Evolutionary conservation across 495 filamentous ascomycete genomes (phyloP).

Genomic region (Aspergillus panamensis): DNA sequence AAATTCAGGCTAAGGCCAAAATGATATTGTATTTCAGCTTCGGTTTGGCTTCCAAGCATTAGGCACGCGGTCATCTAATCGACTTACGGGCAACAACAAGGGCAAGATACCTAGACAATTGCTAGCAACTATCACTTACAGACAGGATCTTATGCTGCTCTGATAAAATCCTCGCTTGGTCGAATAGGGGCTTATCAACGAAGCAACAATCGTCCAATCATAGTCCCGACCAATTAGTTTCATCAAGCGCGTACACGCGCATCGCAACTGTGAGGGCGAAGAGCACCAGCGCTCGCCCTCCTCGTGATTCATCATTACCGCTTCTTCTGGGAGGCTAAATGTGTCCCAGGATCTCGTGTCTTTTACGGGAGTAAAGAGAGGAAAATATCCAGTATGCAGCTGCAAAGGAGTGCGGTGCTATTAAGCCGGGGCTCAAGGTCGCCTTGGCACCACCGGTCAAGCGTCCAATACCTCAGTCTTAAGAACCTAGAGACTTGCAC

Average conservation of each 20-base stretch:
- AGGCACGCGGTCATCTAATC: neutral
- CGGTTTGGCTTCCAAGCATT: neutral
- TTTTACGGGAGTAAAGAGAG: conserved; percentile 21
- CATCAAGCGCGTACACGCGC: conserved; percentile 38
- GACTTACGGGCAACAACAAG: conserved; percentile 36
- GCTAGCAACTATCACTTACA: conserved; percentile 24
- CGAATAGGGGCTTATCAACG: conserved; percentile 22
- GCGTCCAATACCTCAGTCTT: neutral
- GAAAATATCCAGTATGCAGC: neutral
- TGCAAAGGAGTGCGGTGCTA: conserved; percentile 4
- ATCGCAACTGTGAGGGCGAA: conserved; percentile 30
- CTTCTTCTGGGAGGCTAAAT: conserved; percentile 21
- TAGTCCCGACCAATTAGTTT: conserved; percentile 37
- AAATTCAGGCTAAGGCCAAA: conserved; percentile 33
- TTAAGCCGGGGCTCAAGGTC: neutral
- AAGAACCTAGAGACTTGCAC: neutral
- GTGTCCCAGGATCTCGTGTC: conserved; percentile 21
- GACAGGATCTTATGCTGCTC: neutral
- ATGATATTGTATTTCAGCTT: conserved; percentile 26
- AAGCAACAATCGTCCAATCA: conserved; percentile 35
- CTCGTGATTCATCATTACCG: conserved; percentile 25
- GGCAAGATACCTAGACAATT: conserved; percentile 32
- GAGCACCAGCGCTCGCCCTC: conserved; percentile 34
- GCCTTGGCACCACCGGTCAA: neutral
- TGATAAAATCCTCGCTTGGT: neutral